phyloP scores from a whole-genome alignment of 305 asterid genomes.

The Vinca major region DNA sequence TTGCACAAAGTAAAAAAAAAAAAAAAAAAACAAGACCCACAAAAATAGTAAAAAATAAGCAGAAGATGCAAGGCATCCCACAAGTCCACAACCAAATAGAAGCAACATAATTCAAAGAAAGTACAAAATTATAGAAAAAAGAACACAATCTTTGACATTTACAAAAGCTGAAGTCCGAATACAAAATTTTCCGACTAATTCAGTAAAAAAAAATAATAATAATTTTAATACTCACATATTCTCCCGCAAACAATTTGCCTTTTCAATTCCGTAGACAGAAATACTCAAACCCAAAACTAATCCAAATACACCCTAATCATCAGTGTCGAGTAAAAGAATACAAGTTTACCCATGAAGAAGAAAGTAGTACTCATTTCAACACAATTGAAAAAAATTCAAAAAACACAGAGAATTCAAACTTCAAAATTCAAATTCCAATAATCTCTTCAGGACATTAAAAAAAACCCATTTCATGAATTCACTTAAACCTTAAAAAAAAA shows the following conservation, averaged over 20 bases:
- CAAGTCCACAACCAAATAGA: conserved; percentile 2
- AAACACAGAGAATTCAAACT: conserved; percentile 14
- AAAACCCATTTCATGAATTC: conserved; percentile 13
- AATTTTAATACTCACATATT: no score
- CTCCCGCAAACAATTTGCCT: no score
- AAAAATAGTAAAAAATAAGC: conserved; percentile 10
- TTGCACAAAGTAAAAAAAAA: conserved; percentile 8
- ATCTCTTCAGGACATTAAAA: conserved; percentile 8
- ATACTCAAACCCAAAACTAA: no score
- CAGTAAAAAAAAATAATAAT: no score
- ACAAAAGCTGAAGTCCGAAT: conserved; percentile 1
- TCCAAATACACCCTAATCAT: neutral
- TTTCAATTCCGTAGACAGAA: no score
- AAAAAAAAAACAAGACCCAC: conserved; percentile 4
- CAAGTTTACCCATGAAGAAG: neutral
- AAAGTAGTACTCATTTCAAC: conserved; percentile 7
- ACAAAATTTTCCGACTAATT: neutral
- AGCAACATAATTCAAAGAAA: conserved; percentile 7
- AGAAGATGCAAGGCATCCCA: neutral
- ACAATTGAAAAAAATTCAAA: conserved; percentile 6
- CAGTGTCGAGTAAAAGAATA: conserved; percentile 8
- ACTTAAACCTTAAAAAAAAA: conserved; percentile 10
- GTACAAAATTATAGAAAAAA: neutral
- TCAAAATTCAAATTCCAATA: conserved; percentile 14
- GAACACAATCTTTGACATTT: conserved; percentile 1